Evolutionary conservation across 768 basidiomycete genomes (phyloP), one percentile per base, ranked within the genome.

Genomic region (Mycena pura): DNA sequence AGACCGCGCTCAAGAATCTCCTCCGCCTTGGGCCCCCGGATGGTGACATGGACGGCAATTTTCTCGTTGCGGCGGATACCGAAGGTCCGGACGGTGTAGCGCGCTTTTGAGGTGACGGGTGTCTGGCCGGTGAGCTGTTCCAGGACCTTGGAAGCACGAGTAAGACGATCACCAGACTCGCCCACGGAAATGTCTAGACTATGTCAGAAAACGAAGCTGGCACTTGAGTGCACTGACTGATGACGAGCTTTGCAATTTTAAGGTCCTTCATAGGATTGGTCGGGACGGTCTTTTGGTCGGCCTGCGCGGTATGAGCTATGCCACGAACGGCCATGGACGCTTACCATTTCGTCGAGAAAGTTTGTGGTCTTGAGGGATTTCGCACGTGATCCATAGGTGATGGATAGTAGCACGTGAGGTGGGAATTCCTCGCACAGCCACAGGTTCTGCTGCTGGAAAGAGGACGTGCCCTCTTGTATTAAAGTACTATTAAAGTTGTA

Each of bases 1-100:
- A 99, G 85, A 44, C 95, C 96, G 70, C 96, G 93, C 84, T 99
- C 96, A 70, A 99, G 84, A 76, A 99, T 98, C 79, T 99, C 96
- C 86, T 99, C 96, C 34, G 96, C 96, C 82, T 99, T 99, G 69
- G 96, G 96, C 27, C 96, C 96, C 70, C 96, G 93, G 82, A 99
- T 97, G 76, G 96, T 99, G 72, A 96, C 95, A 80, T 96, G 95
- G 67, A 93, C 93, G 47, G 96, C 96, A 76, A 99, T 99, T 87
- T 99, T 99, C 83, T 99, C 96, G 85, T 99, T 99, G 82, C 97
- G 93, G 77, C 97, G 92, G 86, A 99, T 99, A 73, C 93, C 92
- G 83, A 99, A 99, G 47, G 92, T 92, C 70, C 96, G 95, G 79
- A 99, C 95, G 74, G 97, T 99, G 91, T 96, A 99, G 69, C 97